Base-by-base conservation (phyloP, 805 yeast genomes). In the Candida michaelii region DNA sequence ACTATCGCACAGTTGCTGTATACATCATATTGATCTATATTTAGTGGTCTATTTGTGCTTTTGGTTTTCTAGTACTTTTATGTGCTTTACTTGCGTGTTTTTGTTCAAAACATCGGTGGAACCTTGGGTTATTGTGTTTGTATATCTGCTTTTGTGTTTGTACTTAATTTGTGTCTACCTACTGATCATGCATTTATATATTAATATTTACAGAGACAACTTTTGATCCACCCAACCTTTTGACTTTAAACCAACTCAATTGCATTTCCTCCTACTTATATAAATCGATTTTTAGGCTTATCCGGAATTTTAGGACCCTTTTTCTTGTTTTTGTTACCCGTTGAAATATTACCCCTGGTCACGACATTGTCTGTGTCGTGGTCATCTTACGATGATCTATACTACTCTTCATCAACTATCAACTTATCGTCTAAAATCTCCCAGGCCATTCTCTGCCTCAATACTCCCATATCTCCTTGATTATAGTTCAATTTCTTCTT, bases 401-500 rank as follows among this genome's bases (percentile, higher is more conserved):
- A n/a, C n/a, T n/a, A n/a, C n/a, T n/a, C n/a, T n/a, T n/a, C n/a
- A n/a, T n/a, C n/a, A n/a, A n/a, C n/a, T n/a, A n/a, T n/a, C n/a
- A n/a, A n/a, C n/a, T n/a, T n/a, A 31, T 39, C 43, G 6, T 36
- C 29, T 11, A 73, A 46, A 16, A 83, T 76, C 50, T 82, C 89
- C 49, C 60, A 78, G 0, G 83, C 83, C 85, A 85, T 85, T 41
- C 79, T 66, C 34, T 81, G 66, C 48, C 99, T 71, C 43, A 91
- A 68, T 2, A 60, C 58, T 5, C 69, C 69, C 80, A 91, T 89
- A 55, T 89, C 95, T 6, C 66, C 62, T 52, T 85, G 90, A 6
- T 77, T 58, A 52, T 80, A 91, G 3, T 62, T 55, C 30, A 87
- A 62, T 0, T 71, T 72, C 18, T 60, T 59, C 4, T 71, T 76